phyloP scores from a whole-genome alignment of 1,284 basidiomycete species.

The Ganoderma sinense region DNA sequence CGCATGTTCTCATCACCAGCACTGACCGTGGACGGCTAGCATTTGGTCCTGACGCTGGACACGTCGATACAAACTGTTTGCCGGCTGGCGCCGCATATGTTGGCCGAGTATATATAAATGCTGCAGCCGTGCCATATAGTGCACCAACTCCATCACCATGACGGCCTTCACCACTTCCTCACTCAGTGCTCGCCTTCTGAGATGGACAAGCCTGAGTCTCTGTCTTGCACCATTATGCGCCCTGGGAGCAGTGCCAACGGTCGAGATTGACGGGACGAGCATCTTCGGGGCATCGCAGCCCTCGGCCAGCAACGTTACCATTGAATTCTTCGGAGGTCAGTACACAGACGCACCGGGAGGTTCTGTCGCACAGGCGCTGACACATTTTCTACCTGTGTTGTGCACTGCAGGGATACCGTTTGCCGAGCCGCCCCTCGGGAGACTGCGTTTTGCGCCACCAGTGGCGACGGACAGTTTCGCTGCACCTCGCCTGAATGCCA shows the following conservation, averaged over 20 bases:
- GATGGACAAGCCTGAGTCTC: neutral
- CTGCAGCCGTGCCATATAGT: neutral
- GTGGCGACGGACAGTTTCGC: slow-evolving; percentile 16
- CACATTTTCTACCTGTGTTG: neutral
- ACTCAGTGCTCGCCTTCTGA: neutral
- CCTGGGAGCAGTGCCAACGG: neutral
- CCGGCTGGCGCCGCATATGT: neutral
- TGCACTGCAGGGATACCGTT: slow-evolving; percentile 39
- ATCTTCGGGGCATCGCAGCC: neutral
- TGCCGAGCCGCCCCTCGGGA: slow-evolving; percentile 36
- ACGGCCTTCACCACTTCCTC: neutral
- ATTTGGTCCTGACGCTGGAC: neutral
- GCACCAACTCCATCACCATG: neutral
- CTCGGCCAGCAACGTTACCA: neutral
- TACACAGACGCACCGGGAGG: neutral
- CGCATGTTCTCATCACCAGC: neutral
- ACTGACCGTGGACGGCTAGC: neutral
- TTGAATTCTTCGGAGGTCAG: slow-evolving; percentile 34
- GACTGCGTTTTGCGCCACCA: slow-evolving; percentile 34
- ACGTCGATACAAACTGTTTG: neutral
- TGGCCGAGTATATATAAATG: neutral
- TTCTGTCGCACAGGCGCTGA: neutral
- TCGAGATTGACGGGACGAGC: neutral
- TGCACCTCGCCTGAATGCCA: slow-evolving; percentile 27
- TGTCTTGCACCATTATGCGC: neutral